Percentiles rank a stretch among this genome's conserved stretches.
phyloP scores from a whole-genome alignment of 2,329 filamentous ascomycete genomes.

The Fusarium napiforme region DNA sequence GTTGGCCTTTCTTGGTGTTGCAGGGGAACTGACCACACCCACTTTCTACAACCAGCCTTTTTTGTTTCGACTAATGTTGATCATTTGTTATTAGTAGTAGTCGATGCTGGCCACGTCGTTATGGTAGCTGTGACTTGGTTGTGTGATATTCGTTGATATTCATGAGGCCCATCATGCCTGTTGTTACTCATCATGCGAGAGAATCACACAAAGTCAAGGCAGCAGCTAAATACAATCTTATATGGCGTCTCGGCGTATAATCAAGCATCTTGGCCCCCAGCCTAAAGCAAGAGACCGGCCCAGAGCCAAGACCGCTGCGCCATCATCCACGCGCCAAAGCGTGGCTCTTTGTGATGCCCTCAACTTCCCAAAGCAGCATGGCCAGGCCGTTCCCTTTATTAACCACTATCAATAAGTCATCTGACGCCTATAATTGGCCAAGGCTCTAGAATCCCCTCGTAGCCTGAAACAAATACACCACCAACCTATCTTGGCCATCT shows the following conservation, averaged over 20 bases:
- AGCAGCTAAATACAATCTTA: constrained; percentile 7
- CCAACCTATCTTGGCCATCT: constrained; percentile 13
- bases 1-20: constrained; percentile 24
- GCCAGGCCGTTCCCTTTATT: constrained; percentile 10
- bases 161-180: not conserved
- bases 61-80: not conserved
- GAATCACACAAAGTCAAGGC: not conserved
- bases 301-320: constrained; percentile 25
- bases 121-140: not conserved
- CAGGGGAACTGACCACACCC: not conserved
- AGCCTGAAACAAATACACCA: constrained; percentile 36
- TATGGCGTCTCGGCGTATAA: constrained; percentile 19
- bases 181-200: not conserved
- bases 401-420: constrained; percentile 18
- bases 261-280: constrained; percentile 32
- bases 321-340: constrained; percentile 22
- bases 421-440: constrained; percentile 16
- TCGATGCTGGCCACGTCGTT: constrained; percentile 15
- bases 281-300: not conserved
- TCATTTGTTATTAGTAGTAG: not conserved
- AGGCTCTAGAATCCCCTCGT: constrained; percentile 2
- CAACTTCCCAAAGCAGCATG: constrained; percentile 18
- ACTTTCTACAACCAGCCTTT: constrained; percentile 13
- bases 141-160: not conserved
- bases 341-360: constrained; percentile 28